Evolutionary conservation across 352 stramenopile genomes (phyloP), one percentile per base, ranked within the genome.

Genomic region (Globisporangium sylvaticum): DNA sequence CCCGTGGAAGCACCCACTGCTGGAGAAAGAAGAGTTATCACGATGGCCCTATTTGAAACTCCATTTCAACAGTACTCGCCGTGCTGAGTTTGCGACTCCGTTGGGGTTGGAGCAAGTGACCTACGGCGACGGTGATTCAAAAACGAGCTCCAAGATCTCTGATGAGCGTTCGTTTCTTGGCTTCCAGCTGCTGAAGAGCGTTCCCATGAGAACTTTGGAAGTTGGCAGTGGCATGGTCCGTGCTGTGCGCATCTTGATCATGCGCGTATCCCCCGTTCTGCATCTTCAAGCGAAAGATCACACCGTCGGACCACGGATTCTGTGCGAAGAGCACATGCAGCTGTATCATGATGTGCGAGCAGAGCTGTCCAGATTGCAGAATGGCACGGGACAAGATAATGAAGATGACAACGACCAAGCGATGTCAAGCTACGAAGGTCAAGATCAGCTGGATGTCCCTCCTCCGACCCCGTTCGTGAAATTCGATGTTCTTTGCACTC

Each of bases 221-320:
- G 71, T 88, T 31, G 73, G 78, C 22, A 80, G 85, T 4, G 85
- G 85, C 3, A 77, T 90, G 63, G 78, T 84, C 31, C 80, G 85
- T 44, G 89, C 83, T 4, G 77, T 90, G 10, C 72, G 85, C 39
- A 59, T 89, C 25, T 44, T 78, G 4, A 73, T 91, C 22, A 65
- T 62, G 2, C 79, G 83, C 24, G 76, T 90, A 37, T 90, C 81
- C 46, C 81, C 79, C 18, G 57, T 90, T 12, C 59, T 93, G 31
- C 73, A 89, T 64, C 71, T 91, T n/a, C 85, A 91, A 62, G 46
- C 79, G 5, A 93, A 90, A 53, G 81, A 90, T 42, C 81, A 73
- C 55, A 81, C 75, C 0, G 57, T 90, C 29, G 85, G 85, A 20
- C 85, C 85, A 6, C 74, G 83, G 24, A 85, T 91, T 58, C 54